Evolutionary conservation across 805 yeast genomes (phyloP).

Genomic region (Nakazawaea laoshanensis): DNA sequence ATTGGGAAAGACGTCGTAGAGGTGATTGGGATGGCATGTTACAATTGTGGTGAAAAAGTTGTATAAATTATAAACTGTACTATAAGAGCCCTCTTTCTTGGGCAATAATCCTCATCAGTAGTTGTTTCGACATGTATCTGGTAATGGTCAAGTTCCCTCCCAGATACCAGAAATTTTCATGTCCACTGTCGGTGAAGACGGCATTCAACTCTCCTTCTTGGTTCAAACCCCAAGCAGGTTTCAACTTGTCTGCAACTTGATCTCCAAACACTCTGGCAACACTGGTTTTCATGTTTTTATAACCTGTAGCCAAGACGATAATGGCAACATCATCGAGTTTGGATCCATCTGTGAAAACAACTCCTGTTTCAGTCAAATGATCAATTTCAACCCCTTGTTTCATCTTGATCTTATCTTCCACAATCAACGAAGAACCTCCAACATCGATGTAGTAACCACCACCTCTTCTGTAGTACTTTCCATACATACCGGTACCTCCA

Average conservation of each 20-base stretch:
- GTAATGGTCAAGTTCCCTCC: slow-evolving; percentile 33
- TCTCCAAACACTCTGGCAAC: slow-evolving; percentile 29
- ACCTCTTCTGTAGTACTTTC: slow-evolving; percentile 30
- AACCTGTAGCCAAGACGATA: slow-evolving; percentile 38
- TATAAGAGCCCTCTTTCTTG: slow-evolving; percentile 10
- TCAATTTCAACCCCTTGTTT: slow-evolving; percentile 26
- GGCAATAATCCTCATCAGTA: slow-evolving; percentile 33
- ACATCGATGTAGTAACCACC: slow-evolving; percentile 41
- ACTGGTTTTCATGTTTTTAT: slow-evolving; percentile 31
- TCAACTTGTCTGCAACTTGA: slow-evolving; percentile 23
- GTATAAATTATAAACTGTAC: background rate
- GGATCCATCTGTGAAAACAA: slow-evolving; percentile 30
- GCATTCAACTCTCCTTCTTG: slow-evolving; percentile 33
- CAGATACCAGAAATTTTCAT: slow-evolving; percentile 30
- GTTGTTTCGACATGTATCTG: slow-evolving; percentile 27
- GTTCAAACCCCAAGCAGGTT: slow-evolving; percentile 34
- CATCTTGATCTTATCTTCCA: slow-evolving; percentile 28
- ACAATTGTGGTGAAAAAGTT: slow-evolving; percentile 42
- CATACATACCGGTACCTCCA: slow-evolving; percentile 34
- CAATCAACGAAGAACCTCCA: slow-evolving; percentile 31
- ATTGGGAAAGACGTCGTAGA: slow-evolving; percentile 71
- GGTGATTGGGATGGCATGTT: slow-evolving; percentile 52
- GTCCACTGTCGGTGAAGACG: slow-evolving; percentile 30
- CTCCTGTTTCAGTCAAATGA: slow-evolving; percentile 27
- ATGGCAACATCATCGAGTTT: slow-evolving; percentile 24